Percentiles rank a stretch among this genome's conserved stretches.
Conservation (phyloP, 805 yeast genomes). For the Schizosaccharomyces octosporus region DNA sequence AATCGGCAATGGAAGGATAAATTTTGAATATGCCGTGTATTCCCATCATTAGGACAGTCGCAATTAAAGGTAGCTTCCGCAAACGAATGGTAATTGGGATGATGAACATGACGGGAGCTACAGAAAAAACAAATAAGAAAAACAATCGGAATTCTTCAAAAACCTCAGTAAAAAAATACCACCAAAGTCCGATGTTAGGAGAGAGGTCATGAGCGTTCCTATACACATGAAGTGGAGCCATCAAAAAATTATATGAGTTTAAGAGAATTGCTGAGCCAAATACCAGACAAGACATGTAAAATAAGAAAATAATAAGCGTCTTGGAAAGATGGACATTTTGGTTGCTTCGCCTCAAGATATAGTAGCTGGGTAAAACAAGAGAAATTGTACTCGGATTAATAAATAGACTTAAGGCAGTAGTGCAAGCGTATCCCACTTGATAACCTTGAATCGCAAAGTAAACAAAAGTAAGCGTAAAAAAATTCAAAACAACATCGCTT, state of each 20-base stretch:
- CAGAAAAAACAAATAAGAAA: conserved; percentile 60
- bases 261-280: neutral
- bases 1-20: conserved; percentile 66
- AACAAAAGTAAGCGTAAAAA: neutral
- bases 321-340: neutral
- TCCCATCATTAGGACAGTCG: conserved; percentile 24
- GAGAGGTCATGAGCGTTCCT: conserved; percentile 10
- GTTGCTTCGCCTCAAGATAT: neutral
- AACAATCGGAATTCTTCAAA: conserved; percentile 71
- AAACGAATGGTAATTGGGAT: conserved; percentile 57
- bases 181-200: conserved; percentile 92
- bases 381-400: neutral
- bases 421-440: neutral
- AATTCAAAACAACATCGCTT: conserved; percentile 29
- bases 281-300: neutral
- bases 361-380: neutral
- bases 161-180: conserved; percentile 93
- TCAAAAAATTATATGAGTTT: neutral
- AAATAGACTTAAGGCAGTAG: neutral
- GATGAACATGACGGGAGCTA: conserved; percentile 40
- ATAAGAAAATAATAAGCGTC: neutral
- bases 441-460: neutral
- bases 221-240: neutral
- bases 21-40: conserved; percentile 45
- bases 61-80: conserved; percentile 31